Evolutionary conservation across 257 asterid species (phyloP), one percentile per base, ranked within the genome.

Genomic region (Euphrasia confusa): DNA sequence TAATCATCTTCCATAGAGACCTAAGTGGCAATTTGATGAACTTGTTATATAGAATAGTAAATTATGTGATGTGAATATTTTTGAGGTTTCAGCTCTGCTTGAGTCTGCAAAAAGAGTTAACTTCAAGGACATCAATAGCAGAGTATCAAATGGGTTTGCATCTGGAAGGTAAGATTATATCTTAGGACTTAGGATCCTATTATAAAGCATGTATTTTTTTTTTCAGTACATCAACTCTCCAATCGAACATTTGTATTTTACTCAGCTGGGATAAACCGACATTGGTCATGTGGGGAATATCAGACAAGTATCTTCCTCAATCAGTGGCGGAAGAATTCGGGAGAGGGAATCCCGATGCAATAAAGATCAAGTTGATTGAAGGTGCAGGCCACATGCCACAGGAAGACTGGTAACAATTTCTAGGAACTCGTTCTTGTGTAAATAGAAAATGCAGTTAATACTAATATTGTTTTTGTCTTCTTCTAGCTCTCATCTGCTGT

Each of bases 361-460:
- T 92, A 65, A 72, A 84, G 75, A 86, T 89, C 54, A 83, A 83
- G 74, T 63, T 89, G 81, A 80, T 92, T 63, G 99, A 92, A 83
- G 99, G 99, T 17, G 99, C 99, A 12, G 97, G 99, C 44, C 99
- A 92, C 71, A 92, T 92, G 96, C 99, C 99, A 2, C 96, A 89
- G 72, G 99, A 89, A 77, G 99, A 92, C 78, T 92, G 97, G 99
- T 92, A 92, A 58, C 12, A 66, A 66, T 12, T 24, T 33, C 21
- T 39, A 33, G 9, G 40, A 35, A 35, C 8, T 6, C 10, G 33
- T 30, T 30, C 33, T 30, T 30, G 33, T 30, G 33, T 30, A 30
- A 30, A 30, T 30, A 30, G 33, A 30, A 30, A 30, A 30, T 30
- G 5, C 33, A 30, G 33, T 3, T 3, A 30, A 35, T 7, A 35